A percentile compares a stretch with the other conserved stretches of the same genome.
Conservation (phyloP, 108 stramenopile genomes). For the Epithemia pelagica region DNA sequence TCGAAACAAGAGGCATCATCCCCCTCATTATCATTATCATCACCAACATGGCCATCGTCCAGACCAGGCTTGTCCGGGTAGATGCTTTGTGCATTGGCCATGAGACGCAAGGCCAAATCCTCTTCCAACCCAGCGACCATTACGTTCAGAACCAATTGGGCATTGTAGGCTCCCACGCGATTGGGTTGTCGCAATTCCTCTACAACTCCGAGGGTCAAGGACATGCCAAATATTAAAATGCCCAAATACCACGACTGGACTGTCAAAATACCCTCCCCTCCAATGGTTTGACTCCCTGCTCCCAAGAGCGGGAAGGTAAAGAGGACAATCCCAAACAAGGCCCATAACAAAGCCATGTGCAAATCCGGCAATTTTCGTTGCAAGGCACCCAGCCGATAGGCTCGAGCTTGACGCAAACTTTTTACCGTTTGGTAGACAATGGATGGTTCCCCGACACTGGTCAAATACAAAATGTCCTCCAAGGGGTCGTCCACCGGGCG, state of each 20-base stretch:
- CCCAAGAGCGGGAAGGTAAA: constrained; percentile 77
- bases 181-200: constrained; percentile 57
- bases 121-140: constrained; percentile 76
- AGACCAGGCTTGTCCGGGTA: neutral
- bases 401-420: constrained; percentile 74
- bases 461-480: constrained; percentile 83
- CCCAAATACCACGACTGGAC: constrained; percentile 42
- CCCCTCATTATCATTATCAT: neutral
- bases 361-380: constrained; percentile 72
- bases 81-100: neutral
- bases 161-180: constrained; percentile 74
- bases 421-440: constrained; percentile 86
- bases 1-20: neutral
- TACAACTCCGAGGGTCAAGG: constrained; percentile 55
- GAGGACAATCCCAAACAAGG: constrained; percentile 62
- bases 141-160: constrained; percentile 53
- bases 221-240: constrained; percentile 64
- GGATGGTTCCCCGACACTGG: constrained; percentile 79
- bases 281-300: constrained; percentile 77
- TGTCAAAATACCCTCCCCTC: constrained; percentile 65
- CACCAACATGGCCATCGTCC: no score
- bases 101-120: constrained; percentile 55
- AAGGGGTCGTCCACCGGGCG: constrained; percentile 83
- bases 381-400: constrained; percentile 62
- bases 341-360: constrained; percentile 73